Conservation (phyloP, 257 asterid genomes). For the Buddleja alternifolia region DNA sequence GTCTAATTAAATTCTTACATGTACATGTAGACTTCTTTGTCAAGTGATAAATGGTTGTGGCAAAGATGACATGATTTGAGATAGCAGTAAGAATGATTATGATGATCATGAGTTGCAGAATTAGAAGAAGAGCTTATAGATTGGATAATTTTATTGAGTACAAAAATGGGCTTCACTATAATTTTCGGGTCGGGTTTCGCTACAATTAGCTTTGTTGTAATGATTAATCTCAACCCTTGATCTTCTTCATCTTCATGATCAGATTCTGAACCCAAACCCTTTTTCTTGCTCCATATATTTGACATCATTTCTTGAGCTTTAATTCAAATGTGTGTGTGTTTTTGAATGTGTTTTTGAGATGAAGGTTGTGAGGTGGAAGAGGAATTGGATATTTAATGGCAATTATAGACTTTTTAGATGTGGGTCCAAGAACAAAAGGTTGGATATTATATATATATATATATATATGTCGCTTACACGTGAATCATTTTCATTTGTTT, state of each 20-base stretch:
- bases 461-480: slow-evolving; percentile 15
- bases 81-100: slow-evolving; percentile 23
- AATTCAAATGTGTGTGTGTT: too few species aligned
- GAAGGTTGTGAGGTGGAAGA: slow-evolving; percentile 29
- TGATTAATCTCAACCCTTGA: slow-evolving; percentile 41
- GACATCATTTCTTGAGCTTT: slow-evolving; percentile 32
- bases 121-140: not conserved
- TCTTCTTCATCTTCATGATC: slow-evolving; percentile 17
- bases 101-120: not conserved
- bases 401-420: not conserved
- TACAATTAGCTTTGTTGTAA: slow-evolving; percentile 33
- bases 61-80: slow-evolving; percentile 56
- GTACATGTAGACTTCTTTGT: slow-evolving; percentile 50
- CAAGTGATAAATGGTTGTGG: slow-evolving; percentile 37
- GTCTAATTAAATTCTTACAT: slow-evolving; percentile 35
- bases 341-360: not conserved
- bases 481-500: slow-evolving; percentile 4
- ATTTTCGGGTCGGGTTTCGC: slow-evolving; percentile 26
- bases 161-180: slow-evolving; percentile 37
- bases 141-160: not conserved
- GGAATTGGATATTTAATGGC: slow-evolving; percentile 28
- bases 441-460: not conserved
- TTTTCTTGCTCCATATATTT: slow-evolving; percentile 43
- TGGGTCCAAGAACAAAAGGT: not conserved
- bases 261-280: not conserved